Percentiles rank a stretch among this genome's conserved stretches.
These are phyloP conservation scores for Sarocladium kiliense DNA, from an alignment of 2,329 filamentous ascomycete genomes.

Conservation along the genomic window DNA sequence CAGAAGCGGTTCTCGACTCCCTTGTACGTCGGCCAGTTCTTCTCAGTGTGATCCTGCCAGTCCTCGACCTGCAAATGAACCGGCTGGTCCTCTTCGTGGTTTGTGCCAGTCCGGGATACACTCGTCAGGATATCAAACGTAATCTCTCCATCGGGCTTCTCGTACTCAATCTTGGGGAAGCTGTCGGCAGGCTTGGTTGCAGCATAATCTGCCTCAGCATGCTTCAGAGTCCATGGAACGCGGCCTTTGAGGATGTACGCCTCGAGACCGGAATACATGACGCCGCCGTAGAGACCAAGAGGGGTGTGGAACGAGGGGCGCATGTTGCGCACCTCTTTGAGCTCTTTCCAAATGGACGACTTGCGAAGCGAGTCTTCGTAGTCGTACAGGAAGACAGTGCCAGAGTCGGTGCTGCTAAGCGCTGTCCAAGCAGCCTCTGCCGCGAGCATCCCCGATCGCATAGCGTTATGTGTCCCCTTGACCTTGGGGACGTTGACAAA, in stretches of 20 bases:
- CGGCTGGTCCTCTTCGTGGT: constrained; percentile 97
- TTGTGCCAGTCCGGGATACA: constrained; percentile 91
- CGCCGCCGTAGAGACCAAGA: constrained; percentile 81
- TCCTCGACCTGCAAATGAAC: constrained; percentile 93
- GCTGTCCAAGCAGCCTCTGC: constrained; percentile 86
- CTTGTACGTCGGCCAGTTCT: constrained; percentile 82
- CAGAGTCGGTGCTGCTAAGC: constrained; percentile 48
- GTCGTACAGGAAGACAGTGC: constrained; percentile 84
- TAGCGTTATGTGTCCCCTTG: constrained; percentile 96
- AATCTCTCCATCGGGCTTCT: constrained; percentile 92
- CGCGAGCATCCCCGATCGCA: constrained; percentile 95
- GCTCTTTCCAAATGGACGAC: constrained; percentile 87
- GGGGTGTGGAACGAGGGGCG: constrained; percentile 88
- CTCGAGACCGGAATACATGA: constrained; percentile 90
- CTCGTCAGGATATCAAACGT: constrained; percentile 95
- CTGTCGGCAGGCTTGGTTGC: constrained; percentile 76
- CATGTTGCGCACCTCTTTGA: constrained; percentile 96
- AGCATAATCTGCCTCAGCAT: constrained; percentile 71
- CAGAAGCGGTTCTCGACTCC: constrained; percentile 96
- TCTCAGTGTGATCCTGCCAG: constrained; percentile 83
- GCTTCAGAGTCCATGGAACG: constrained; percentile 86
- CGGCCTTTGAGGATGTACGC: constrained; percentile 81
- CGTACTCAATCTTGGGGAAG: constrained; percentile 87
- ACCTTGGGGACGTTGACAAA: constrained; percentile 98
- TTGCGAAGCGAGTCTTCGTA: constrained; percentile 87